Percentiles rank a stretch among this genome's conserved stretches.
Conservation (phyloP, 805 yeast genomes). For the Ogataea chonburiensis region DNA sequence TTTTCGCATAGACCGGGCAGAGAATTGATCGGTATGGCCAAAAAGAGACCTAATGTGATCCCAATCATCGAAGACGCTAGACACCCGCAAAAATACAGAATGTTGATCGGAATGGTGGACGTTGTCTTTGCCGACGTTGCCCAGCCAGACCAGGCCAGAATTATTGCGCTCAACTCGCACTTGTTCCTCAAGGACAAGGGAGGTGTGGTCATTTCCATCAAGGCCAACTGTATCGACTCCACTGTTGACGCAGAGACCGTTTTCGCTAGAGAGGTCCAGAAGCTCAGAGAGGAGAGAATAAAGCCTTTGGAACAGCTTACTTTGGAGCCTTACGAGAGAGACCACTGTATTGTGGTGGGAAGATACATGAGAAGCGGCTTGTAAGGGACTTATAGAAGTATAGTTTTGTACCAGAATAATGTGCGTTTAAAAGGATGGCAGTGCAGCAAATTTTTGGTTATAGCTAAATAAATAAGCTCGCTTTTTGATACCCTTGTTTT, state of each 20-base stretch:
- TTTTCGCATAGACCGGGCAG: conserved; percentile 99
- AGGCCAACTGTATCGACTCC: conserved; percentile 99
- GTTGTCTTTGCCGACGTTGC: conserved; percentile 99
- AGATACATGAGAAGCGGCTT: conserved; percentile 89
- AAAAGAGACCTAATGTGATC: conserved; percentile 98
- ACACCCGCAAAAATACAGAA: conserved; percentile 99
- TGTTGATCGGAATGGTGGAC: conserved; percentile 98
- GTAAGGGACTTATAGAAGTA: conserved; percentile 29
- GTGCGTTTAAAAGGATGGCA: conserved; percentile 13
- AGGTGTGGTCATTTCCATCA: conserved; percentile 97
- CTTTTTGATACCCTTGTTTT: conserved; percentile 1
- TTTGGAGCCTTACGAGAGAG: conserved; percentile 99
- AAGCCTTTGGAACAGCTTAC: conserved; percentile 98
- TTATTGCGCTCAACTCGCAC: conserved; percentile 96
- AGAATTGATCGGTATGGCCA: conserved; percentile 98
- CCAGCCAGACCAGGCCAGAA: conserved; percentile 99
- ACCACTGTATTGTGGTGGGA: conserved; percentile 98
- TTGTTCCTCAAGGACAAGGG: conserved; percentile 98
- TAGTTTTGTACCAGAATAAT: conserved; percentile 13
- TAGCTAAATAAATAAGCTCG: no score
- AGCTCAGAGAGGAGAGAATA: conserved; percentile 97
- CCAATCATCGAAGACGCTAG: conserved; percentile 99
- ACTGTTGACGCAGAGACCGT: conserved; percentile 99
- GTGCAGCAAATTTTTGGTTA: conserved; percentile 11
- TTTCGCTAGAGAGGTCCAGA: conserved; percentile 98